Conservation (phyloP, 2,329 filamentous ascomycete species). For the Pseudopyrenochaeta lycopersici region DNA sequence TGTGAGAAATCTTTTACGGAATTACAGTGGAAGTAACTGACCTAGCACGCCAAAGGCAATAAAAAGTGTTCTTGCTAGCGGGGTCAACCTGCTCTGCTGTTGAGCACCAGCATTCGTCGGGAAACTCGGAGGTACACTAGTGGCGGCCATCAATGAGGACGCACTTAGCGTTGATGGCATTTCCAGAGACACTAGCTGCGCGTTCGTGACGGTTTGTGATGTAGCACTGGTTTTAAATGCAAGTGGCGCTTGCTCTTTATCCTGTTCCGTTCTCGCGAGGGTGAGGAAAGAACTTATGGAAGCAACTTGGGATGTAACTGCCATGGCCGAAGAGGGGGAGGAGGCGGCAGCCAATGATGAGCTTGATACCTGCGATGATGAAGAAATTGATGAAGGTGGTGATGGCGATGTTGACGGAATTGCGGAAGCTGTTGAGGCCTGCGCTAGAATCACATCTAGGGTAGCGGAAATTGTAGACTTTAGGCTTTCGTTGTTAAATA, state of each 20-base stretch:
- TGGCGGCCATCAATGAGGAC: not conserved
- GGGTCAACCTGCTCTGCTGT: conserved; percentile 6
- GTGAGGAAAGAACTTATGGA: conserved; percentile 10
- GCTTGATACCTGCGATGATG: too few relatives aligned
- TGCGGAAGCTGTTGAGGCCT: not conserved
- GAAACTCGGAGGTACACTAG: not conserved
- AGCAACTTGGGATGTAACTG: not conserved
- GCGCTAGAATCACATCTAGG: not conserved
- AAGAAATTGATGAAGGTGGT: too few relatives aligned
- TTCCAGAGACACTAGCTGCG: not conserved
- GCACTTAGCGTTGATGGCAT: not conserved
- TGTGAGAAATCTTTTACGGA: not conserved
- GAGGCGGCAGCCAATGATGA: too few relatives aligned
- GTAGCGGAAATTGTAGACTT: too few relatives aligned
- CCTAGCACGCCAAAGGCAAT: conserved; percentile 17
- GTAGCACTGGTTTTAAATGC: not conserved
- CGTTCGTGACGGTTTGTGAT: not conserved
- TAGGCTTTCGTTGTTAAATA: not conserved
- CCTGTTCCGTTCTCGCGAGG: conserved; percentile 7
- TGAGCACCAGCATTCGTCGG: not conserved
- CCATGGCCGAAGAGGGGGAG: not conserved
- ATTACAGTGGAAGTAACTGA: not conserved
- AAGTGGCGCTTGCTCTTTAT: not conserved
- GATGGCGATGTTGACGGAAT: not conserved
- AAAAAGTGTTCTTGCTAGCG: conserved; percentile 13